Conservation (phyloP, 2,329 filamentous ascomycete species). For the Cryphonectria parasitica region DNA sequence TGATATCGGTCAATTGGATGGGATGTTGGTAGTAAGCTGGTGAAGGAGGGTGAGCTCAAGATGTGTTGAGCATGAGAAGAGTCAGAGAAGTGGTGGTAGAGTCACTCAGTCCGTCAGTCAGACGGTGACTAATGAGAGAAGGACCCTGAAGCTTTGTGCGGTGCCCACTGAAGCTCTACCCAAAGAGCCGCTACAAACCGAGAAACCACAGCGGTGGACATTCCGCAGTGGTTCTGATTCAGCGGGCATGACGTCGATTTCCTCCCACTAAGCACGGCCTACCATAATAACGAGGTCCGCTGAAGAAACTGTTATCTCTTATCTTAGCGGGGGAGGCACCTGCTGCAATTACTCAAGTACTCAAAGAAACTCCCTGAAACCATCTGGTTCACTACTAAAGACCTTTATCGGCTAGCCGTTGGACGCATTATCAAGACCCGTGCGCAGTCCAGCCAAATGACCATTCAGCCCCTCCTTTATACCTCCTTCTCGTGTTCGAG, state of each 20-base stretch:
- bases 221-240: constrained; percentile 16
- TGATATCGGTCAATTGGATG: background rate
- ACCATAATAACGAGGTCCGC: background rate
- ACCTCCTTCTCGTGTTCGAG: background rate
- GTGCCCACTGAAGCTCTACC: constrained; percentile 2
- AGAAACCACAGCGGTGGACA: constrained; percentile 14
- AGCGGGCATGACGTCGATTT: constrained; percentile 13
- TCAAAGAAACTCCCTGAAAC: too few species aligned
- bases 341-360: too few species aligned
- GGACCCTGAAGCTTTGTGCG: background rate
- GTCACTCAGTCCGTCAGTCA: background rate
- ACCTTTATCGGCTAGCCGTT: background rate
- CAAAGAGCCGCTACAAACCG: constrained; percentile 24
- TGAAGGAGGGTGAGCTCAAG: too few species aligned
- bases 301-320: background rate
- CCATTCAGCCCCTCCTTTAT: background rate
- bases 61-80: too few species aligned
- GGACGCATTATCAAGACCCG: background rate
- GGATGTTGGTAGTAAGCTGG: background rate
- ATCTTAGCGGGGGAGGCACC: background rate
- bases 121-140: background rate
- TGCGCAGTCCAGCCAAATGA: background rate
- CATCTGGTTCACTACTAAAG: background rate
- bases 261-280: background rate
- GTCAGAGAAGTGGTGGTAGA: background rate